Base-by-base conservation (phyloP, 306 rosid genomes). In the Lablab purpureus region DNA sequence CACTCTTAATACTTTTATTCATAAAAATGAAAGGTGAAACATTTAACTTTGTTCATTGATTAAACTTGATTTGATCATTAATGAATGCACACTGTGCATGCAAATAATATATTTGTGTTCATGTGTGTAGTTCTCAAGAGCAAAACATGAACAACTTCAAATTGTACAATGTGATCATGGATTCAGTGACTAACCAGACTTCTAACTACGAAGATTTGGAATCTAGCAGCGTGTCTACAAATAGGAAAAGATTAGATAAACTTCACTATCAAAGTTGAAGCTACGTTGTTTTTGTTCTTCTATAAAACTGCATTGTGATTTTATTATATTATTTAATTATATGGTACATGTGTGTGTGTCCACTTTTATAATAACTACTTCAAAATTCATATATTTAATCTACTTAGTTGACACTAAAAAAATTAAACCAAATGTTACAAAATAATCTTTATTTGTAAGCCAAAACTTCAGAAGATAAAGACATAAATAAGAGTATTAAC, bases 181-280 rank as follows among this genome's bases (percentile, higher is more conserved):
- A 60, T 23, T 25, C 10, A 58, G 36, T 58, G 36, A 59, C 68
- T 6, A 74, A 58, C 27, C 10, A 40, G 30, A 37, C 19, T 46
- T 34, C 23, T 10, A 0, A 30, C 32, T 49, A 21, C 10, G 40
- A 63, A 76, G 7, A 51, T 36, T 77, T 66, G 74, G 52, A 34
- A 64, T 22, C 4, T 73, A 22, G 36, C 58, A n/a, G 3, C 47
- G 19, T 55, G 67, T 67, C 59, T 68, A 7, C 71, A 69, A 30
- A 43, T 18, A 19, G 40, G 60, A 78, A 78, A 56, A 27, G 18
- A 32, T 15, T 30, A 11, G 45, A 21, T 64, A 18, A 80, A 72
- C 34, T 47, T 32, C 51, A 22, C 59, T 13, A 32, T 32, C 71
- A 32, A 68, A 68, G 54, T 14, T 10, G 9, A 13, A 7, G 50